Percentiles rank a stretch among this genome's conserved stretches.
phyloP scores from a whole-genome alignment of 2,329 filamentous ascomycete species.

The Cytospora mali region DNA sequence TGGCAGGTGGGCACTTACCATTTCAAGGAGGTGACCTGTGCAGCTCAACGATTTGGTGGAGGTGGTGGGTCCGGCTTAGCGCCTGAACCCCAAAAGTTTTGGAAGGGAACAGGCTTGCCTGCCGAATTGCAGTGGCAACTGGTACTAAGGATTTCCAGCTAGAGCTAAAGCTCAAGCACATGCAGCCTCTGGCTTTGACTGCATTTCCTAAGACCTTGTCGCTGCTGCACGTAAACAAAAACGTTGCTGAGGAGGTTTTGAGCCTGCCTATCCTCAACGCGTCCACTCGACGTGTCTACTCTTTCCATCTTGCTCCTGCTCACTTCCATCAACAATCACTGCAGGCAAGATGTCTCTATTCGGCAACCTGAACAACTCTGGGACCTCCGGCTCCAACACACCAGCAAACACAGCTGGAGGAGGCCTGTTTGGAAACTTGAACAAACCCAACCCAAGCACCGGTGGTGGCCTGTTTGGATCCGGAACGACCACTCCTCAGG shows the following conservation, averaged over 20 bases:
- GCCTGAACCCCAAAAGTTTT: conserved; percentile 4
- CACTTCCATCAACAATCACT: conserved; percentile 8
- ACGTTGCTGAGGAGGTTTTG: conserved; percentile 19
- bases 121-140: conserved; percentile 1
- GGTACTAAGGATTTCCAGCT: neutral
- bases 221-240: conserved; percentile 27
- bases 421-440: conserved; percentile 38
- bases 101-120: neutral
- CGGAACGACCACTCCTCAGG: conserved; percentile 5
- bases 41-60: neutral
- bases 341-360: conserved; percentile 33
- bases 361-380: conserved; percentile 29
- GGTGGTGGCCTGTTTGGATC: conserved; percentile 1
- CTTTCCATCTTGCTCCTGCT: conserved; percentile 5
- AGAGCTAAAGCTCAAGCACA: neutral
- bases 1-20: too few relatives aligned
- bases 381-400: conserved; percentile 25
- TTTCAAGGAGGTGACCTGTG: neutral
- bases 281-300: conserved; percentile 27
- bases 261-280: conserved; percentile 20
- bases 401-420: conserved; percentile 33
- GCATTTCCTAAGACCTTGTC: conserved; percentile 16
- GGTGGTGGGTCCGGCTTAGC: neutral
- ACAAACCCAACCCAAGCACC: conserved; percentile 13
- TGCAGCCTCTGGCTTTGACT: conserved; percentile 8